Conservation (phyloP, 495 filamentous ascomycete species). For the Daldinia caldariorum region DNA sequence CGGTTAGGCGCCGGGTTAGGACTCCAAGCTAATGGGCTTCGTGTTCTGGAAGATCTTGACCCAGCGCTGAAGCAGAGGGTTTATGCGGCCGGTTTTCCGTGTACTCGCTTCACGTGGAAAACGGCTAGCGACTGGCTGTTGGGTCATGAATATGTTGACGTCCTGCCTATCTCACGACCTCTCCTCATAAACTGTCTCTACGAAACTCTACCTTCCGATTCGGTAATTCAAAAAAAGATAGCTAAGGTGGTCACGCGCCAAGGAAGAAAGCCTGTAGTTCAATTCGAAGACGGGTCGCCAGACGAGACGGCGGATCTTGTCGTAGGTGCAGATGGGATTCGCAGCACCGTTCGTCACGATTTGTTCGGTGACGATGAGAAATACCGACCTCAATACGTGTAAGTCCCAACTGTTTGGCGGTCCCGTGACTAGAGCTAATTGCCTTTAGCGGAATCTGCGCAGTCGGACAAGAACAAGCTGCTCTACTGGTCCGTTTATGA, state of each 20-base stretch:
- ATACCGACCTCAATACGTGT: conserved; percentile 46
- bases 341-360: conserved; percentile 58
- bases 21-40: conserved; percentile 44
- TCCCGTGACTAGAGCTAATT: not conserved
- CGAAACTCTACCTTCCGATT: conserved; percentile 15
- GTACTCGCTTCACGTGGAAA: conserved; percentile 25
- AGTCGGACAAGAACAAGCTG: conserved; percentile 47
- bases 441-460: conserved; percentile 57
- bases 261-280: conserved; percentile 36
- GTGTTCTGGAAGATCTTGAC: conserved; percentile 31
- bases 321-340: conserved; percentile 69
- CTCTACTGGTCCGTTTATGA: conserved; percentile 32
- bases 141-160: conserved; percentile 25
- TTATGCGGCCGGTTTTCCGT: conserved; percentile 25
- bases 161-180: conserved; percentile 21
- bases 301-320: conserved; percentile 62
- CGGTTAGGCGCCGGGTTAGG: conserved; percentile 49
- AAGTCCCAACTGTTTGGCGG: conserved; percentile 5
- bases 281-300: conserved; percentile 49
- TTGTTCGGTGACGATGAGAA: conserved; percentile 54
- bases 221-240: conserved; percentile 26
- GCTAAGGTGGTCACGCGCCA: conserved; percentile 15
- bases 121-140: conserved; percentile 25
- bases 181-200: conserved; percentile 29
- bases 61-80: conserved; percentile 13